Evolutionary conservation across 1,284 basidiomycete species (phyloP).

Genomic region (Coniferiporia sulphurascens): DNA sequence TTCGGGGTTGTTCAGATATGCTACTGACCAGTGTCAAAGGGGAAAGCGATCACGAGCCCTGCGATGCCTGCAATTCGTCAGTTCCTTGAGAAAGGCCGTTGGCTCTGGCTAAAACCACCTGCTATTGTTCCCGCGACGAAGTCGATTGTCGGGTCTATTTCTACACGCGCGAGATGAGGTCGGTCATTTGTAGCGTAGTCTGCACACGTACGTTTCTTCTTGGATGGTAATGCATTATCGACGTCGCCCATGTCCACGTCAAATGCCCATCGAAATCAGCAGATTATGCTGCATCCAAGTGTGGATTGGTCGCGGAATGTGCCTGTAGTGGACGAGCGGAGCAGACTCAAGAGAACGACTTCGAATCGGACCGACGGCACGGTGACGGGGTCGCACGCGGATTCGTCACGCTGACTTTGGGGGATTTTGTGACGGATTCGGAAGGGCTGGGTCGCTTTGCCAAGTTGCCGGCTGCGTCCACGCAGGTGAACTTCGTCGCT

Average conservation of each 20-base stretch:
- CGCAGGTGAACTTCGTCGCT: neutral
- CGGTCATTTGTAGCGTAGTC: too few relatives aligned
- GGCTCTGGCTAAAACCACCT: constrained; percentile 32
- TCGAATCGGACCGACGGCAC: too few relatives aligned
- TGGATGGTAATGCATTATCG: neutral
- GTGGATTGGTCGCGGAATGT: too few relatives aligned
- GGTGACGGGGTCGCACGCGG: too few relatives aligned
- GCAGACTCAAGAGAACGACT: too few relatives aligned
- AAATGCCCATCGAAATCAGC: neutral
- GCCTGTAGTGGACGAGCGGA: too few relatives aligned
- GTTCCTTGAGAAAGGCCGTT: neutral
- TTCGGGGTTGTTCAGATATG: neutral
- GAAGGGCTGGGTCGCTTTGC: too few relatives aligned
- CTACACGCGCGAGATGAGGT: constrained; percentile 15
- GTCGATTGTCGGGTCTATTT: constrained; percentile 50
- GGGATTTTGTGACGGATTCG: too few relatives aligned
- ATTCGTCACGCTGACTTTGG: too few relatives aligned
- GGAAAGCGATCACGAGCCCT: constrained; percentile 62
- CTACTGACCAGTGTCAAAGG: constrained; percentile 66
- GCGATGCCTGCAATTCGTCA: constrained; percentile 46
- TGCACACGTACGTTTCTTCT: constrained; percentile 1
- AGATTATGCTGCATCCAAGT: neutral
- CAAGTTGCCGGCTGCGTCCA: neutral
- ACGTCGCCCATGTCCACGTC: neutral
- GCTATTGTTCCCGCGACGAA: constrained; percentile 73